These are phyloP conservation scores for Amesomyces nigricolor DNA, from an alignment of 2,329 filamentous ascomycete species.

Conservation along the genomic window DNA sequence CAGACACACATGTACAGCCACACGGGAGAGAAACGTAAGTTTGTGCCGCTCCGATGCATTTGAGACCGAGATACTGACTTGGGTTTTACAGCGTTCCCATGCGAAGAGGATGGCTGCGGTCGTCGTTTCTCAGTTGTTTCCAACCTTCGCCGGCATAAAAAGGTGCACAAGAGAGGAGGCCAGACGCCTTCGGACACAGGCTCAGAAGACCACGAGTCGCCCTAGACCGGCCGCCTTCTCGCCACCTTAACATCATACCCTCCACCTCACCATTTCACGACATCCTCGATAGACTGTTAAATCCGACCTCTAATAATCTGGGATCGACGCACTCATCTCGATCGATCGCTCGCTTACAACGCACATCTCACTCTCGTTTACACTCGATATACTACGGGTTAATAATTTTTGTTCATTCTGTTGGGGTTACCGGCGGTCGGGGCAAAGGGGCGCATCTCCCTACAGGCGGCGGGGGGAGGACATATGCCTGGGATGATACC, in stretches of 20 bases:
- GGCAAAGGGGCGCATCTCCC: slow-evolving; percentile 11
- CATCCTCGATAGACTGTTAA: slow-evolving; percentile 22
- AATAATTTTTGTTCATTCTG: background rate
- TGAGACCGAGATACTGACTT: slow-evolving; percentile 14
- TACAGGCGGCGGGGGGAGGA: slow-evolving; percentile 3
- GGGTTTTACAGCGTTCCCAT: slow-evolving; percentile 67
- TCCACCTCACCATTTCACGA: slow-evolving; percentile 6
- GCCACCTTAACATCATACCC: too few relatives aligned
- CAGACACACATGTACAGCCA: slow-evolving; percentile 99
- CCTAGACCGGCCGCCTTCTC: slow-evolving; percentile 33
- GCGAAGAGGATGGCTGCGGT: slow-evolving; percentile 90
- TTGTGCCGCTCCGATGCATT: background rate
- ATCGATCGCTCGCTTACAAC: too few relatives aligned
- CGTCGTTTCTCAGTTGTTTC: slow-evolving; percentile 96
- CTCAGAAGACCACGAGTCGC: slow-evolving; percentile 58
- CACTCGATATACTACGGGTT: background rate
- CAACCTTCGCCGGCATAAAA: slow-evolving; percentile 88
- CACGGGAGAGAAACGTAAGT: slow-evolving; percentile 95
- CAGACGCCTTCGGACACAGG: slow-evolving; percentile 51
- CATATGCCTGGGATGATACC: slow-evolving; percentile 22
- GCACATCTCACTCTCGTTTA: too few relatives aligned
- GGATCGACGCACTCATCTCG: too few relatives aligned
- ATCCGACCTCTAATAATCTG: slow-evolving; percentile 7
- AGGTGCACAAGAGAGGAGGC: slow-evolving; percentile 71
- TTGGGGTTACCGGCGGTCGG: background rate